Conservation (phyloP, 2,329 filamentous ascomycete genomes). For the Venturia pyrina region DNA sequence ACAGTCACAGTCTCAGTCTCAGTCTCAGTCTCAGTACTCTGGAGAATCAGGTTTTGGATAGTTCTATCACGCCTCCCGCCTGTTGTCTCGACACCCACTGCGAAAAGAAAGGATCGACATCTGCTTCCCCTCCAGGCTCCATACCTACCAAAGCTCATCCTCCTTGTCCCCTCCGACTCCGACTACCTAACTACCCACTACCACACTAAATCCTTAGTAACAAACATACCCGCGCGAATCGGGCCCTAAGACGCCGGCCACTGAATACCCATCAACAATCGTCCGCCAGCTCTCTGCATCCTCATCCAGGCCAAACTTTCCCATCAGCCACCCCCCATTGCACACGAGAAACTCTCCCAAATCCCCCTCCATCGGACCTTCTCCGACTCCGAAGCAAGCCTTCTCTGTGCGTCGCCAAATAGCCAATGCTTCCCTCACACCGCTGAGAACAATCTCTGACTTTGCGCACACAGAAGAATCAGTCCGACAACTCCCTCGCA, state of each 20-base stretch:
- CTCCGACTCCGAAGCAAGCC: not conserved
- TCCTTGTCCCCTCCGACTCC: not conserved
- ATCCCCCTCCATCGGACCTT: not conserved
- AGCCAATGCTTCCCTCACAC: not conserved
- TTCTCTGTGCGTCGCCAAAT: not conserved
- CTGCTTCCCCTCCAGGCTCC: not conserved
- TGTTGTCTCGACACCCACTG: not conserved
- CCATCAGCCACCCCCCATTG: constrained; percentile 3
- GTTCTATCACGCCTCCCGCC: not conserved
- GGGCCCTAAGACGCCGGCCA: not conserved
- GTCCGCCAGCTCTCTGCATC: not conserved
- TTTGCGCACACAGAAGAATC: constrained; percentile 3
- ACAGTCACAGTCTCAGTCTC: no score
- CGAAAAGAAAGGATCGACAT: not conserved
- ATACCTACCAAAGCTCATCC: not conserved
- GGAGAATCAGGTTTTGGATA: not conserved
- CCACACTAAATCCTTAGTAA: constrained; percentile 4
- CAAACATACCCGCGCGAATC: not conserved
- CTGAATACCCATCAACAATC: not conserved
- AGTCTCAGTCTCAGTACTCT: not conserved
- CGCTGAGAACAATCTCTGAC: not conserved
- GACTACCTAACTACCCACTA: not conserved
- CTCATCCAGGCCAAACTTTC: not conserved
- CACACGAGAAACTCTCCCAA: not conserved
- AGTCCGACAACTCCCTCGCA: not conserved